Evolutionary conservation across 345 rosid genomes (phyloP), one percentile per base, ranked within the genome.

Genomic region (Sonneratia alba): DNA sequence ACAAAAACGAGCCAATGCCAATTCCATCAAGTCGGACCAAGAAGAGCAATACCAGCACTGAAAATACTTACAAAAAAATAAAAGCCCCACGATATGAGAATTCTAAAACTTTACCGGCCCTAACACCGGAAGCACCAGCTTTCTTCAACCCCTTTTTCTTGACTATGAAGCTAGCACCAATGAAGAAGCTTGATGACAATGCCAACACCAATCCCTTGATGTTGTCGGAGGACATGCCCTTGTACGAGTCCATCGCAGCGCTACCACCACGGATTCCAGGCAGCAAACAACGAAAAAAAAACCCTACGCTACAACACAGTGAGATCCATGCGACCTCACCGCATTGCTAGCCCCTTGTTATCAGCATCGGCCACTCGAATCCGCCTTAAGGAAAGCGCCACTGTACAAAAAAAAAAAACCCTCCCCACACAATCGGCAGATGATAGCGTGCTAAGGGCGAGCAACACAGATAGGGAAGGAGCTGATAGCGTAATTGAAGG

Each of bases 141-240:
- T 79, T 87, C 81, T 90, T 90, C 81, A 92, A 82, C 1, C 97
- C 97, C 77, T 92, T 92, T 79, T 92, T 90, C 87, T 92, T 92
- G 61, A 92, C 84, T 59, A 92, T 92, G 86, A 92, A 92, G 71
- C 96, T 90, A 42, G 91, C 91, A 32, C 97, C 97, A 67, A 90
- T 92, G 80, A 92, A 92, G 32, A 86, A 71, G 78, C 97, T 92
- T 3, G 96, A 92, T 62, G 96, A 88, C 61, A 92, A 69, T 7
- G 96, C 97, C 81, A 92, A 75, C 56, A 90, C 86, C 83, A 92
- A 79, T 19, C 97, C 97, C 84, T 90, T 90, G 59, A 87, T 77
- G 77, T 90, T 92, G 83, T 90, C 97, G 16, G 88, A 77, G 21
- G 97, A 87, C 91, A 92, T 89, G 24, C 93, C 96, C 74, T 55